Evolutionary conservation across 1,284 basidiomycete genomes (phyloP), one percentile per base, ranked within the genome.

Genomic region (Schizophyllum commune): DNA sequence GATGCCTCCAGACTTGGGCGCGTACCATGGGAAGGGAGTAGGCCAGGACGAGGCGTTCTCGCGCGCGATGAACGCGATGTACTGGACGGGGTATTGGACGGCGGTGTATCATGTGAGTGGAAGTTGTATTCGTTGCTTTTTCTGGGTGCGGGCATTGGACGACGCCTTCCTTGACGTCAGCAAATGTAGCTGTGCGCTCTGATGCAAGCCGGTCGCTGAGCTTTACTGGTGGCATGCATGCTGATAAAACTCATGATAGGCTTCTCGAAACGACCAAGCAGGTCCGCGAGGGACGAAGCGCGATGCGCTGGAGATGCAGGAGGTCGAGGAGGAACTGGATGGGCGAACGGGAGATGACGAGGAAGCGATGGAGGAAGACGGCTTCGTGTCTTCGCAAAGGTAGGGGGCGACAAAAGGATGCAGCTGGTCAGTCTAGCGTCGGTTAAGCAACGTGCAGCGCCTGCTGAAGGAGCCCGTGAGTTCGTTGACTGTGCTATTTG

Each of bases 61-160:
- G 47, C 83, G 85, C 60, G 89, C 89, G 1, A 66, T 90, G 67
- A 80, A 79, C 21, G 87, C 89, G 17, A 91, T 87, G 83, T 92
- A 92, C 70, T 91, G 90, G 89, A 78, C 79, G 34, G 89, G 89
- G 17, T 92, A 92, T 70, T 92, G 89, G 89, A 90, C 88, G 1
- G 89, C 89, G 1, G 79, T 90, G 57, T 91, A 91, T 69, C 85
- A 91, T 71, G 88, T 87, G 68, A 58, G 81, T 72, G 5, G 20
- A 33, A 32, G 32, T 57, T 32, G 15, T 7, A 8, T 60, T 61
- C 11, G 32, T 32, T 32, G 27, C 39, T 47, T 17, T 21, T 51
- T 22, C 27, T 52, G 2, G 21, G 51, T 47, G 11, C 21, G 32
- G 27, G 53, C 32, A 11, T 33, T 17, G 61, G 19, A 22, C 51